Percentiles rank a stretch among this genome's conserved stretches.
phyloP scores from a whole-genome alignment of 345 rosid genomes.

The Lepidium didymum region DNA sequence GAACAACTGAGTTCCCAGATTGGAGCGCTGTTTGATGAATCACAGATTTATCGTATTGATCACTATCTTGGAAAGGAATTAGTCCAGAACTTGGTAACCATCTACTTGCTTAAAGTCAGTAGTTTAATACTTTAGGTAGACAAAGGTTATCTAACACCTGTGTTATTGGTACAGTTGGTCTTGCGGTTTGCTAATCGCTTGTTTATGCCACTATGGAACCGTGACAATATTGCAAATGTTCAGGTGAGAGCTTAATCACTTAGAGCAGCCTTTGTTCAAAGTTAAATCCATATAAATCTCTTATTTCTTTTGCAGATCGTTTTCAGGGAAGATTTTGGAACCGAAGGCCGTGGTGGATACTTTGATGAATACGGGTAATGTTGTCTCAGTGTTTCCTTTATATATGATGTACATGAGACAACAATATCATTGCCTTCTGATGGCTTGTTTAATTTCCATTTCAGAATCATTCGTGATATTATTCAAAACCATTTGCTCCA shows the following conservation, averaged over 20 bases:
- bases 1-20: constrained; percentile 81
- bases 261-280: not conserved
- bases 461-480: constrained; percentile 96
- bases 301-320: constrained; percentile 50
- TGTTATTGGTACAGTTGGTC: constrained; percentile 55
- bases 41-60: constrained; percentile 90
- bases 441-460: constrained; percentile 10
- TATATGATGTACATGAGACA: not conserved
- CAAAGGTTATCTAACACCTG: constrained; percentile 15
- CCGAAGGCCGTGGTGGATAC: constrained; percentile 99
- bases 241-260: constrained; percentile 51
- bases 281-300: not conserved
- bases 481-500: constrained; percentile 95
- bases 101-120: not conserved
- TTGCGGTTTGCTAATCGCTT: constrained; percentile 96
- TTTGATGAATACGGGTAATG: constrained; percentile 95
- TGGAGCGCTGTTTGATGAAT: constrained; percentile 84
- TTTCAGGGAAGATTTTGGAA: constrained; percentile 98
- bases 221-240: constrained; percentile 91
- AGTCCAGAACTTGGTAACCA: constrained; percentile 90
- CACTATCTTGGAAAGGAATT: constrained; percentile 95
- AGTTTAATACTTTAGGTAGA: not conserved
- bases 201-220: constrained; percentile 96
- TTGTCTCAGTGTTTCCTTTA: not conserved
- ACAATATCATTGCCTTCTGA: constrained; percentile 7